Evolutionary conservation across 2,329 filamentous ascomycete genomes (phyloP).

Genomic region (Sporothrix curviconia): DNA sequence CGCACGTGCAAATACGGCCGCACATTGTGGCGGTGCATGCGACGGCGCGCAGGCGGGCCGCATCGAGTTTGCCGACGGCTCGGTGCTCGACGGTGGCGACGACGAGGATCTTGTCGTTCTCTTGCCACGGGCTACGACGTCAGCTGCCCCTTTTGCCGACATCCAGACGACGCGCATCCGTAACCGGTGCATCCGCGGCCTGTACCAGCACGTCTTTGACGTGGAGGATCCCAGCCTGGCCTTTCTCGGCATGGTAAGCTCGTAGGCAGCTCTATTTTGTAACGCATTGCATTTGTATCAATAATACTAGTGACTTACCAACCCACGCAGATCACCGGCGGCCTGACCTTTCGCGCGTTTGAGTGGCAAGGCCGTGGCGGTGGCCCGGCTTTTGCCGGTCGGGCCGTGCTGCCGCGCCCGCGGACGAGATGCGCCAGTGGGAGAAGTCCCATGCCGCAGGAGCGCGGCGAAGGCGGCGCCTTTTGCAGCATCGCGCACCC

Average conservation of each 20-base stretch:
- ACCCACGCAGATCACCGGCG: too few species aligned
- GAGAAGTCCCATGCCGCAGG: slow-evolving; percentile 43
- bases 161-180: slow-evolving; percentile 41
- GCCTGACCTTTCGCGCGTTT: slow-evolving; percentile 61
- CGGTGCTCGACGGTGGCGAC: slow-evolving; percentile 49
- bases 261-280: too few species aligned
- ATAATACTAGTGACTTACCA: too few species aligned
- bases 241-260: slow-evolving; percentile 57
- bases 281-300: too few species aligned
- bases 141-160: slow-evolving; percentile 58
- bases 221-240: slow-evolving; percentile 46
- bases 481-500: slow-evolving; percentile 53
- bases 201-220: slow-evolving; percentile 55
- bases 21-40: slow-evolving; percentile 40
- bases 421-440: slow-evolving; percentile 49
- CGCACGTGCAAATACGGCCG: slow-evolving; percentile 19
- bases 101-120: too few species aligned
- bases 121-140: slow-evolving; percentile 70
- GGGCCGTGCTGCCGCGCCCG: slow-evolving; percentile 41
- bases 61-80: slow-evolving; percentile 56
- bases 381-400: slow-evolving; percentile 39
- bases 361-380: slow-evolving; percentile 37
- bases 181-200: slow-evolving; percentile 49
- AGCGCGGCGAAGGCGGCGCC: slow-evolving; percentile 47
- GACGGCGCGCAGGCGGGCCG: slow-evolving; percentile 35